Evolutionary conservation across 495 filamentous ascomycete species (phyloP).

Genomic region (Lepraria neglecta): DNA sequence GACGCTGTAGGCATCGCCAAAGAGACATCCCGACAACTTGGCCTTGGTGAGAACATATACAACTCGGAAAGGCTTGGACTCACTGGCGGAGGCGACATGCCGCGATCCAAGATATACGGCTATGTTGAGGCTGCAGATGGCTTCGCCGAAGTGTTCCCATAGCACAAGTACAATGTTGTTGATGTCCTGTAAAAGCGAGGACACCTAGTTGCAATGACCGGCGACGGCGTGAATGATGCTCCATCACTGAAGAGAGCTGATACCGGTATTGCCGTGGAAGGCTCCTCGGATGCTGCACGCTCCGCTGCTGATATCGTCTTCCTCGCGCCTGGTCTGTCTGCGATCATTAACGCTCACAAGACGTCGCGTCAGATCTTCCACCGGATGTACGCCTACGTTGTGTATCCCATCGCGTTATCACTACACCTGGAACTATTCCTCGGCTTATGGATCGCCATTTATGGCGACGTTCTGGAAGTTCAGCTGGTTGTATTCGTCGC

Average conservation of each 20-base stretch:
- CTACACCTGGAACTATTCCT: slow-evolving; percentile 86
- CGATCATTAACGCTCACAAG: slow-evolving; percentile 90
- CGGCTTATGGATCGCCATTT: slow-evolving; percentile 81
- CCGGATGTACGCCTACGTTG: slow-evolving; percentile 94
- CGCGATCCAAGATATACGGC: slow-evolving; percentile 86
- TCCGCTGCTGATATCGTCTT: slow-evolving; percentile 94
- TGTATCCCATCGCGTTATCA: slow-evolving; percentile 90
- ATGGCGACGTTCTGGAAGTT: slow-evolving; percentile 77
- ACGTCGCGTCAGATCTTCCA: slow-evolving; percentile 94
- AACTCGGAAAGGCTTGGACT: slow-evolving; percentile 82
- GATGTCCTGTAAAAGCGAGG: slow-evolving; percentile 66
- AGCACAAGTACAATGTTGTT: slow-evolving; percentile 75
- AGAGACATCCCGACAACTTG: slow-evolving; percentile 83
- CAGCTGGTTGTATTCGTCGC: slow-evolving; percentile 87
- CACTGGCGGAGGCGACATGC: slow-evolving; percentile 82
- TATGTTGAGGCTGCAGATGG: slow-evolving; percentile 94
- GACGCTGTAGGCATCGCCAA: slow-evolving; percentile 89
- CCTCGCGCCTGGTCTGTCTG: slow-evolving; percentile 81
- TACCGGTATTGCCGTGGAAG: slow-evolving; percentile 74
- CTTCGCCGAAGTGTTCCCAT: slow-evolving; percentile 70
- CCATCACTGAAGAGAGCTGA: slow-evolving; percentile 64
- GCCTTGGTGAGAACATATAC: slow-evolving; percentile 90
- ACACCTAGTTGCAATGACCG: slow-evolving; percentile 63
- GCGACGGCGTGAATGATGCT: slow-evolving; percentile 81
- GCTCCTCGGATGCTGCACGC: slow-evolving; percentile 85